Evolutionary conservation across 352 stramenopile species (phyloP), one percentile per base, ranked within the genome.

Genomic region (Phytopythium helicoides): DNA sequence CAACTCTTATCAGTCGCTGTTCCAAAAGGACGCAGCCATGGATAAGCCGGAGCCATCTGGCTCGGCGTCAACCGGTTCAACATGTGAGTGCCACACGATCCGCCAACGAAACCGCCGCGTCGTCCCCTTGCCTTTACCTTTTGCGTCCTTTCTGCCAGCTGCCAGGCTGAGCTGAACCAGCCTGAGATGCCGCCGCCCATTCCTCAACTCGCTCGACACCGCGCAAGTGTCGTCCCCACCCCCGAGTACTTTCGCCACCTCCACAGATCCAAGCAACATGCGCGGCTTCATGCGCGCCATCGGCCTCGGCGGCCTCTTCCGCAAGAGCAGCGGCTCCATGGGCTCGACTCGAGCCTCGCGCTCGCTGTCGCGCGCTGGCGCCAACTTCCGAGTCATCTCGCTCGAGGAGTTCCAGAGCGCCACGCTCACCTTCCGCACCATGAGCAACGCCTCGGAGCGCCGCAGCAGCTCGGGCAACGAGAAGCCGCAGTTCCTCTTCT

Each of bases 401-500:
- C 60, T 71, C 48, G 64, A 73, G 56, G 59, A 73, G 46, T 69
- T 73, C 45, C 56, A 73, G 49, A 66, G 62, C 48, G 53, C 66
- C 25, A 74, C 58, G 21, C 46, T 62, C 7, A 41, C 50, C 14
- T 44, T 50, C 22, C 9, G 31, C 15, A 10, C 26, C 23, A 55
- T 54, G 48, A 15, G 51, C 33, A 31, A 40, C 10, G 61, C 53
- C 10, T 71, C 69, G 31, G 60, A 52, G 25, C 48, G 58, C 34
- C 55, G 60, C 41, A 55, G 54, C 19, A 86, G 76, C 61, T 76
- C 71, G n/a, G 44, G 62, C 38, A 39, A 46, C 34, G 80, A 88
- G 53, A 68, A 61, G 2, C 75, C 67, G 39, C 76, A 87, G 62
- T 87, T 90, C 62, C 71, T 88, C 56, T 86, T 90, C 68, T 90